Conservation (phyloP, 106 monocot genomes). For the Allium sativum region DNA sequence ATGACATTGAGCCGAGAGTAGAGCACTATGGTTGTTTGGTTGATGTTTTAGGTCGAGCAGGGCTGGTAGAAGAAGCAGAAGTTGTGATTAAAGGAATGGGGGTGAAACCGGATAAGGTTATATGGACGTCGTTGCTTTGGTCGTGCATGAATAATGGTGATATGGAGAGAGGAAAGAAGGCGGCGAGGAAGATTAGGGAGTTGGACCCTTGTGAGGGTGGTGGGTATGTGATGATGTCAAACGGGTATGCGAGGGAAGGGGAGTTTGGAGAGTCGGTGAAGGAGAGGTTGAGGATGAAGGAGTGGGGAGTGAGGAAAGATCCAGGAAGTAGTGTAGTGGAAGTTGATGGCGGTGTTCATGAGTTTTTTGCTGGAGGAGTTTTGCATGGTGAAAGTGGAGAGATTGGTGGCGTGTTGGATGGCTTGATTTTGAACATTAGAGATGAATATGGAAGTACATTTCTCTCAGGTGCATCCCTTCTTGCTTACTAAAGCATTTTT, state of each 20-base stretch:
- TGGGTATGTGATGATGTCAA: conserved; percentile 33
- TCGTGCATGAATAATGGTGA: conserved; percentile 27
- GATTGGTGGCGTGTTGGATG: conserved; percentile 12
- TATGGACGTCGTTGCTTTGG: conserved; percentile 47
- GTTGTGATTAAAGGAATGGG: conserved; percentile 34
- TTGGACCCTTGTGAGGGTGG: conserved; percentile 33
- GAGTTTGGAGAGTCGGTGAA: conserved; percentile 8
- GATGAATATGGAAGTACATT: neutral
- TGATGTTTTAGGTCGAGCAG: conserved; percentile 38
- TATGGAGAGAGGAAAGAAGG: conserved; percentile 9
- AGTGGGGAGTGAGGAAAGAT: conserved; percentile 34
- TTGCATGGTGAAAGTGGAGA: conserved; percentile 15
- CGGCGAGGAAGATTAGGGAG: conserved; percentile 11
- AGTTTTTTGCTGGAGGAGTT: conserved; percentile 33
- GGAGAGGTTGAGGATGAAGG: conserved; percentile 28
- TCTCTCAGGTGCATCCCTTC: too few species aligned
- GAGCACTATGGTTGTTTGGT: conserved; percentile 64
- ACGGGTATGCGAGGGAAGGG: conserved; percentile 14
- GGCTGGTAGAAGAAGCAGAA: conserved; percentile 40
- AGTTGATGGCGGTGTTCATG: conserved; percentile 34
- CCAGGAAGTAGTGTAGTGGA: conserved; percentile 54
- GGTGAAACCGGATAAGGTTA: conserved; percentile 22
- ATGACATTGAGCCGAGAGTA: conserved; percentile 20
- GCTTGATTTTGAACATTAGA: neutral
- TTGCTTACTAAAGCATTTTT: too few species aligned